Evolutionary conservation across 2,329 filamentous ascomycete genomes (phyloP).

Genomic region (Cladosporium sp.): DNA sequence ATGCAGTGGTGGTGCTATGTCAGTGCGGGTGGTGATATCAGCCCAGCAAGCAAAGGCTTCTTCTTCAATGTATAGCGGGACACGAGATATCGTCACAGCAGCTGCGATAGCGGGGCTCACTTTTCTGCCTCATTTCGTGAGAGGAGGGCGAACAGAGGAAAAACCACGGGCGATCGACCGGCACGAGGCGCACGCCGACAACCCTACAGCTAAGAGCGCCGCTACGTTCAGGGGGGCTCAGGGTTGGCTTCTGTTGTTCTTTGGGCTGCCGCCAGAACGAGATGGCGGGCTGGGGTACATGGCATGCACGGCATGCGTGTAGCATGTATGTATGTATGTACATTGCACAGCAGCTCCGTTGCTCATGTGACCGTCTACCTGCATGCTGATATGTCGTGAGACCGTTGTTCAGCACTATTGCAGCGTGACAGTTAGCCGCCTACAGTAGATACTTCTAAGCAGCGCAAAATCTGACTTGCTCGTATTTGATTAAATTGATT

Average conservation of each 20-base stretch:
- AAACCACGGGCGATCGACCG: conserved; percentile 1
- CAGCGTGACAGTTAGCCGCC: not conserved
- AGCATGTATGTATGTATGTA: not conserved
- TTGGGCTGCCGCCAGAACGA: not conserved
- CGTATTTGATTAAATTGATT: not conserved
- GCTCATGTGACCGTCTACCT: not conserved
- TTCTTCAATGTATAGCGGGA: not conserved
- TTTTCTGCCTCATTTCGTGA: not conserved
- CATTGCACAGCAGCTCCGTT: not conserved
- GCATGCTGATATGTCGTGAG: not conserved
- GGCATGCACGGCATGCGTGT: not conserved
- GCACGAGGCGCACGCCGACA: not conserved
- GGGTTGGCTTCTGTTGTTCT: not conserved
- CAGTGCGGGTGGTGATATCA: not conserved
- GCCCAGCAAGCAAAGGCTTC: not conserved
- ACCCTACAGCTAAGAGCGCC: not conserved
- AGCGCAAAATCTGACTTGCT: not conserved
- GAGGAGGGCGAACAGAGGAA: not conserved
- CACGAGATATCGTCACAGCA: conserved; percentile 9
- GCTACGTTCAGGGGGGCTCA: not conserved
- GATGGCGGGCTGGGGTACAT: not conserved
- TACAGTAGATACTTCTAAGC: too few species aligned
- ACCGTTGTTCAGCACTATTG: not conserved
- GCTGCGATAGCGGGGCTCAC: not conserved
- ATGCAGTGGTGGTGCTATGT: not conserved